Base-by-base conservation (phyloP, 78 protist species). In the Protostelium mycophagum region DNA sequence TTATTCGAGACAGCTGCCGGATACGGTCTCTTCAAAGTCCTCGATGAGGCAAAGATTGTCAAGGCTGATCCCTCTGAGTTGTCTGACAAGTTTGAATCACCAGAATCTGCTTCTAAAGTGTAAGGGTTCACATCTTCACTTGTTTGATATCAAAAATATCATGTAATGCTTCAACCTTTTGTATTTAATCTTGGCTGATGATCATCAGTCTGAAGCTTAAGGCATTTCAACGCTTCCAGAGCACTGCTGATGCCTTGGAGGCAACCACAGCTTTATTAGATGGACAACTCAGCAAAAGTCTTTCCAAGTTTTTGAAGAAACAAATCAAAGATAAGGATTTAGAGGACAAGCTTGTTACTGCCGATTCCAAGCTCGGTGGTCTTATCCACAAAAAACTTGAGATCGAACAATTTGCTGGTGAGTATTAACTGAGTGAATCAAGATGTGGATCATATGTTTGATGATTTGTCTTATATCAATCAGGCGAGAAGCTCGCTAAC, bases 161-260 rank as follows among this genome's bases (percentile, higher is more conserved):
- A 34, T 9, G 38, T 38, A 88, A 28, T 16, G 34, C 83, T 63
- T 25, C 28, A 28, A 28, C 34, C 83, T 0, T 88, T 5, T 84
- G 36, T n/a, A 5, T 0, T 83, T 28, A 63, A 9, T 34, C 84
- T 38, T 16, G n/a, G 38, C 28, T n/a, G 38, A 90, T 37, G n/a
- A 85, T n/a, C 38, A 35, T 87, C 5, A 84, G 37, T 87, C 39
- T 87, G 85, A 35, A 87, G 83, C 94, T 97, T 85, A 91, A 96
- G 94, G 96, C 96, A 31, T 98, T 98, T 94, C 73, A 83, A 83
- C 91, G 95, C 88, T 98, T 97, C 86, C 93, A 93, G 90, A 93
- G 91, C 93, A 97, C 97, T 10, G 39, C 94, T 0, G 99, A 97
- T 63, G 99, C 99, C n/a, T 94, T 97, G 10, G 97, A 94, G 51